Evolutionary conservation across 2,329 filamentous ascomycete species (phyloP).

Genomic region (Venturiaceae sp.): DNA sequence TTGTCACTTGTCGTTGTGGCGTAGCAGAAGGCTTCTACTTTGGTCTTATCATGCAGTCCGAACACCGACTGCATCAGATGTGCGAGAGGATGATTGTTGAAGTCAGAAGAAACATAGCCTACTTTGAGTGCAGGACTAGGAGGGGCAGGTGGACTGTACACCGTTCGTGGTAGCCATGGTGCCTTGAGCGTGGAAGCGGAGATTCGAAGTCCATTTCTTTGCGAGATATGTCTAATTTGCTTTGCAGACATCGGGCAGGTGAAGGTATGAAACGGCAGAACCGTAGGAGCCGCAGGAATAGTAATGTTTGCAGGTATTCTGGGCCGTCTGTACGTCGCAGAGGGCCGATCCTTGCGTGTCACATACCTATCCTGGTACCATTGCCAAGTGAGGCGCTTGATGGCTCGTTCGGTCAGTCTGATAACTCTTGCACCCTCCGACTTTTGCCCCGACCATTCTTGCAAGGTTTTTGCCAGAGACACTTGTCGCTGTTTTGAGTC

Average conservation of each 20-base stretch:
- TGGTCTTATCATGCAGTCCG: conserved; percentile 66
- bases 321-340: conserved; percentile 58
- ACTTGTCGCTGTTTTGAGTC: conserved; percentile 25
- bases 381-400: conserved; percentile 65
- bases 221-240: conserved; percentile 88
- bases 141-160: conserved; percentile 77
- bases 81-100: conserved; percentile 95
- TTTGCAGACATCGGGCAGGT: conserved; percentile 87
- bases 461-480: conserved; percentile 25
- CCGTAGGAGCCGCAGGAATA: conserved; percentile 81
- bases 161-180: conserved; percentile 72
- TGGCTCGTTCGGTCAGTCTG: conserved; percentile 74
- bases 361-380: conserved; percentile 83
- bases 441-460: conserved; percentile 56
- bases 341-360: conserved; percentile 44
- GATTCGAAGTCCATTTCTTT: conserved; percentile 87
- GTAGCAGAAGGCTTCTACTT: conserved; percentile 85
- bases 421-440: conserved; percentile 87
- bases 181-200: conserved; percentile 80
- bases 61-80: conserved; percentile 99
- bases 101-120: conserved; percentile 95
- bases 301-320: conserved; percentile 63
- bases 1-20: conserved; percentile 87
- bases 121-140: conserved; percentile 79
- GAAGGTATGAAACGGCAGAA: conserved; percentile 95